Base-by-base conservation (phyloP, 78 protist genomes). In the Chrysochromulina tobinii region DNA sequence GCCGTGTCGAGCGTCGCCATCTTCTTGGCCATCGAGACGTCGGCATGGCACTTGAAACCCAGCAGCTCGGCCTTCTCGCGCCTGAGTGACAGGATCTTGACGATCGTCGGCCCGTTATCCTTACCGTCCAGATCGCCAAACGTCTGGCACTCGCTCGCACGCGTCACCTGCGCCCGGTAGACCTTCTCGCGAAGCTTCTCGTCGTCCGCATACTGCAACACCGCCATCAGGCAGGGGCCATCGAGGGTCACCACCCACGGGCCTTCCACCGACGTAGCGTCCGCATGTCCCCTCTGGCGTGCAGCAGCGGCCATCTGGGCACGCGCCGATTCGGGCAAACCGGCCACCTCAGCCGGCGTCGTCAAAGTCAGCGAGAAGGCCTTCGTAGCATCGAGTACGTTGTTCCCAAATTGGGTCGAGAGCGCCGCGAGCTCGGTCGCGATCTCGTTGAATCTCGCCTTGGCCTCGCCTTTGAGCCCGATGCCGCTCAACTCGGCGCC, bases 331-430 rank as follows among this genome's bases (percentile, higher is more conserved):
- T 61, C 53, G 25, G 90, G 90, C 18, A 87, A 21, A 12, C 90
- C 90, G 59, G n/a, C n/a, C 27, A 87, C 90, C 53, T 87, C 48
- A 14, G 77, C 90, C 58, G 1, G 11, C 14, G 27, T 59, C 5
- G 61, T 87, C 14, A 61, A 50, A 61, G 8, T 23, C 48, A 67
- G 79, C 7, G 8, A 1, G 81, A 20, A 87, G 11, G 81, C 81
- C 81, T 87, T 87, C 21, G 90, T 87, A 18, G 90, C 75, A 50
- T 87, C 90, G 27, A 87, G 90, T 64, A 87, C 51, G 90, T 87
- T 66, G 61, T 87, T 87, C 54, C 50, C 50, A 61, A 87, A 87
- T 51, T 6, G 9, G 61, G 90, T 87, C 38, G 81, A 5, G 27
- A 67, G 61, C 79, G 17, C 90, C 21, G 90, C 79, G 58, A 67